Percentiles rank a stretch among this genome's conserved stretches.
Evolutionary conservation across 129 eudicot genomes (phyloP).

Genomic region (Sambucus nigra): DNA sequence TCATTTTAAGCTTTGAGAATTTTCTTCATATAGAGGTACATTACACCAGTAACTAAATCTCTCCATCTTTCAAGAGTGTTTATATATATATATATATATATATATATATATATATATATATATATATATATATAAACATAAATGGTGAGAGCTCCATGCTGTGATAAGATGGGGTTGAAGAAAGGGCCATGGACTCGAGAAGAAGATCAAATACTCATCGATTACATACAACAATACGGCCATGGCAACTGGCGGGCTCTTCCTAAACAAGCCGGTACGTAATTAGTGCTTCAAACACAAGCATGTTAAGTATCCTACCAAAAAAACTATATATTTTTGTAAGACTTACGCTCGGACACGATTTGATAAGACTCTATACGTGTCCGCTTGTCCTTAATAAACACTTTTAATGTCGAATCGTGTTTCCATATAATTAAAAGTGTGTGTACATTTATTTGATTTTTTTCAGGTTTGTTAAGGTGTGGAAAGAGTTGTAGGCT

Average conservation of each 20-base stretch:
- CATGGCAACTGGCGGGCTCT: slow-evolving; percentile 81
- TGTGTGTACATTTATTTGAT: background rate
- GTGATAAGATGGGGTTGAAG: slow-evolving; percentile 75
- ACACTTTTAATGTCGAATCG: no score
- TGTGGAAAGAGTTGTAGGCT: slow-evolving; percentile 79
- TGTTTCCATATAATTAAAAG: no score
- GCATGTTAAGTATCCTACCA: background rate
- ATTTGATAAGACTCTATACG: no score
- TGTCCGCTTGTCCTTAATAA: no score
- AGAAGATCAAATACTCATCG: slow-evolving; percentile 49
- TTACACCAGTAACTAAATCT: no score
- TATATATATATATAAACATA: background rate
- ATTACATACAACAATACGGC: slow-evolving; percentile 39
- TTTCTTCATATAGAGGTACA: no score
- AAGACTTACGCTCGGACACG: no score
- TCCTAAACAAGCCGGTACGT: slow-evolving; percentile 66
- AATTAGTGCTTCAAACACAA: background rate
- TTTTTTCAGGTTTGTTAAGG: slow-evolving; percentile 39
- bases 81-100: no score
- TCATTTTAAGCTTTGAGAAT: no score
- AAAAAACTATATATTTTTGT: no score
- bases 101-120: no score
- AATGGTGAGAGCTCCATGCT: slow-evolving; percentile 82
- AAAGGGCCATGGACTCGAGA: slow-evolving; percentile 76
- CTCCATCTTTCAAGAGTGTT: no score